Base-by-base conservation (phyloP, 345 rosid genomes). In the Populus nigra region DNA sequence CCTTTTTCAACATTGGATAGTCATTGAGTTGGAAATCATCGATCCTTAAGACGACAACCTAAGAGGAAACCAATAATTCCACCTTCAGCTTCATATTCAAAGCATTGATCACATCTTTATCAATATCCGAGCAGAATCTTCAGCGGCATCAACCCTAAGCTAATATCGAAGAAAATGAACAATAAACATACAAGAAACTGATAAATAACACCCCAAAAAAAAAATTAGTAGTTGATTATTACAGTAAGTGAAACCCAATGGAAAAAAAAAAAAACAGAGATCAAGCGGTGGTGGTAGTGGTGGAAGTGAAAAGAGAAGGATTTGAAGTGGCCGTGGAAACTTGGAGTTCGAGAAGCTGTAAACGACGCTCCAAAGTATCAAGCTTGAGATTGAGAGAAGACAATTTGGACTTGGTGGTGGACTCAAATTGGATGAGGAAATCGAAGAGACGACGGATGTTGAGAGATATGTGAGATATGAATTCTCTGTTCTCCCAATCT, bases 401-500 rank as follows among this genome's bases (percentile, higher is more conserved):
- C 80, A 96, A 81, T 71, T 94, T 96, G 89, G 90, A 86, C 89
- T 94, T 96, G 22, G 97, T 96, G 0, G 98, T 94, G 9, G 98
- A 90, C 83, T 96, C 99, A 81, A 93, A 96, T 80, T 94, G 98
- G 83, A 92, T 83, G 77, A 94, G 98, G 88, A 96, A 96, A 36
- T 96, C 98, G 82, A 96, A 94, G 84, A 96, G 97, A 78, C 99
- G 98, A 82, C 98, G 97, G 79, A 96, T 94, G 80, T 94, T 94
- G 84, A 94, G 99, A 80, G 98, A 92, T 77, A 96, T 92, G 74
- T 96, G 94, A 74, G 99, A 96, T 69, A 96, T 94, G 76, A 96
- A 96, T 76, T 96, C 98, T 71, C 99, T 91, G 86, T 94, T 96
- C 82, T 94, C 99, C 99, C 99, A 96, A 83, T 96, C 99, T 3